Evolutionary conservation across 2,329 filamentous ascomycete species (phyloP), one percentile per base, ranked within the genome.

Genomic region (Diaporthe aspalathi): DNA sequence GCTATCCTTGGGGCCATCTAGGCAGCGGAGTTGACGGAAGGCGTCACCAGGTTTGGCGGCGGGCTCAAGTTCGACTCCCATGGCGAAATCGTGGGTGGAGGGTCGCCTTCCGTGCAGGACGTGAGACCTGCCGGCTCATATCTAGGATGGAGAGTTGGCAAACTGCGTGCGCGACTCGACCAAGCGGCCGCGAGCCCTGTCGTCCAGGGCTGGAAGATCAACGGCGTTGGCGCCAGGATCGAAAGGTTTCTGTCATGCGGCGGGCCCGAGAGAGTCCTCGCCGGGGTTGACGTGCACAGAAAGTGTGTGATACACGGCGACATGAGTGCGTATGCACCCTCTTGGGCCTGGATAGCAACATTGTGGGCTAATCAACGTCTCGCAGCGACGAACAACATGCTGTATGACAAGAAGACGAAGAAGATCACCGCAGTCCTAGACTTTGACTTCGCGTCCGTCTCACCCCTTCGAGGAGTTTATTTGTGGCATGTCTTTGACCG

Each of bases 391-490:
- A 76, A 77, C 54, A 79, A 80, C 49, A 67, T 79, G 5, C 73
- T 79, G 5, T 78, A 62, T 52, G 75, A 80, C 32, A 54, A 54
- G 2, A 60, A 14, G 4, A 73, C 73, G 8, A 74, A 73, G 14
- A 70, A 52, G n/a, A 69, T 79, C 38, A 77, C 76, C 0, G 76
- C 72, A 1, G 27, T 79, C 8, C 67, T 80, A 9, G 78, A 79
- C 47, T 79, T 79, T 54, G 78, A 79, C 70, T 79, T 56, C 24
- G 73, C 77, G 1, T 63, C 32, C 5, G 38, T 79, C 20, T 0
- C 75, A 79, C 35, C 77, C 76, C 1, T 57, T 49, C 16, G 73
- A 79, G 1, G 77, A 79, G 53, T 78, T 77, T 63, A 67, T 77
- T 11, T 17, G 17, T 11, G 35, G 35, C 20, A 63, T 66, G 3